Evolutionary conservation across 1,284 basidiomycete species (phyloP).

Genomic region (Ganoderma multipileum): DNA sequence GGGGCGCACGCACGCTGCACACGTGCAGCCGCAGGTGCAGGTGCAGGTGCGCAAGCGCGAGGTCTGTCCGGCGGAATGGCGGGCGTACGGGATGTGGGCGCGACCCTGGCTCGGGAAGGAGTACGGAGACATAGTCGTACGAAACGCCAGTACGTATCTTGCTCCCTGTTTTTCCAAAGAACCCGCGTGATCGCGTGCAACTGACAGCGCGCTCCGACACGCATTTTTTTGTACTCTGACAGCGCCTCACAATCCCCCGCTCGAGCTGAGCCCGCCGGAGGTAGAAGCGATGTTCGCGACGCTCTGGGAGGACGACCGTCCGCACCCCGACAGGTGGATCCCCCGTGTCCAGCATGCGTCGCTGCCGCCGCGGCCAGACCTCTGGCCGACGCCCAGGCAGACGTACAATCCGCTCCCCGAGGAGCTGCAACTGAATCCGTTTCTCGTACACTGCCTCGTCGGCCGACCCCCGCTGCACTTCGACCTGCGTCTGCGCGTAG

Average conservation of each 20-base stretch:
- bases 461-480: conserved; percentile 55
- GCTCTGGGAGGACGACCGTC: conserved; percentile 38
- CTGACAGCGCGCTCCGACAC: conserved; percentile 11
- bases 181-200: conserved; percentile 4
- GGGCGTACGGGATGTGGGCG: conserved; percentile 41
- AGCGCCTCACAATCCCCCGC: conserved; percentile 33
- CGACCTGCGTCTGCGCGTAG: conserved; percentile 46
- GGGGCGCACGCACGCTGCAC: conserved; percentile 3
- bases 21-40: not conserved
- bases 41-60: conserved; percentile 5
- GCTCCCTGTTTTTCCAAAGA: not conserved
- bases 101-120: conserved; percentile 33
- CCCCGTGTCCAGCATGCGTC: conserved; percentile 52
- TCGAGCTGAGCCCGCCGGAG: conserved; percentile 37
- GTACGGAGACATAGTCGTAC: conserved; percentile 28
- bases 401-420: conserved; percentile 42
- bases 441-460: conserved; percentile 51
- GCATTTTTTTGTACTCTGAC: not conserved
- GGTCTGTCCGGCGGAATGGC: conserved; percentile 34
- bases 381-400: conserved; percentile 52
- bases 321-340: conserved; percentile 56
- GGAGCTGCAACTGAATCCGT: conserved; percentile 60
- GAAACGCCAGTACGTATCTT: conserved; percentile 38
- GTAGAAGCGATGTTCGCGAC: conserved; percentile 44
- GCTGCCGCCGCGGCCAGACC: conserved; percentile 54